These are phyloP conservation scores for Magnusiomyces magnusii DNA, from an alignment of 1,139 yeast species.

Conservation along the genomic window DNA sequence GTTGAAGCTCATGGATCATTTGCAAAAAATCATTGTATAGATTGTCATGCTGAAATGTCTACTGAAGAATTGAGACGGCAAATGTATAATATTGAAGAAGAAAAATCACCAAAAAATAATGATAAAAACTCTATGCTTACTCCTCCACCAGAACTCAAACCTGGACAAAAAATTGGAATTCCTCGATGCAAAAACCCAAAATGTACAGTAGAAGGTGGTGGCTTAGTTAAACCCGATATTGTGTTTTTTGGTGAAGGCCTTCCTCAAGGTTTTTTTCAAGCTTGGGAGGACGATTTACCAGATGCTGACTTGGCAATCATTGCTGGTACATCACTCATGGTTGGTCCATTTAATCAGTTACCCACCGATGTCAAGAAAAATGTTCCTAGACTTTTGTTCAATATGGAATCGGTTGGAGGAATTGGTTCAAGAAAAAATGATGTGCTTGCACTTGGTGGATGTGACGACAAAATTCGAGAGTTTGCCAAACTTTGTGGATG, in stretches of 20 bases:
- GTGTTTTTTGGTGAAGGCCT: constrained; percentile 88
- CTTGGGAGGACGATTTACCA: constrained; percentile 39
- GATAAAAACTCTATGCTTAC: background rate
- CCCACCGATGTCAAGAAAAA: constrained; percentile 53
- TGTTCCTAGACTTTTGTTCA: constrained; percentile 58
- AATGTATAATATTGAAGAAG: constrained; percentile 30
- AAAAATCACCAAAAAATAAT: background rate
- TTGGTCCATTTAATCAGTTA: constrained; percentile 79
- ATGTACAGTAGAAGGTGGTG: constrained; percentile 35
- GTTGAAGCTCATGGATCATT: constrained; percentile 96
- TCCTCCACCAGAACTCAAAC: constrained; percentile 23
- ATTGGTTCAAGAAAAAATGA: constrained; percentile 49
- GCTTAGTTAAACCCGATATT: constrained; percentile 84
- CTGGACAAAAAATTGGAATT: constrained; percentile 32
- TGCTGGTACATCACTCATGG: constrained; percentile 88
- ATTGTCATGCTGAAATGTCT: constrained; percentile 53
- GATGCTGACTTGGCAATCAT: constrained; percentile 69
- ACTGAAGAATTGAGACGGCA: constrained; percentile 42
- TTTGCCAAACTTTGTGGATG: constrained; percentile 57
- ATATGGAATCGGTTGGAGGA: constrained; percentile 72
- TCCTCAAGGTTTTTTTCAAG: constrained; percentile 59
- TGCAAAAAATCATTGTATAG: constrained; percentile 74
- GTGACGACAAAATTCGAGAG: constrained; percentile 54
- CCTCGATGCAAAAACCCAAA: constrained; percentile 46
- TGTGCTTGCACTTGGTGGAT: constrained; percentile 48